Base-by-base conservation (phyloP, 1,284 basidiomycete species). In the Fomitopsis pinicola region DNA sequence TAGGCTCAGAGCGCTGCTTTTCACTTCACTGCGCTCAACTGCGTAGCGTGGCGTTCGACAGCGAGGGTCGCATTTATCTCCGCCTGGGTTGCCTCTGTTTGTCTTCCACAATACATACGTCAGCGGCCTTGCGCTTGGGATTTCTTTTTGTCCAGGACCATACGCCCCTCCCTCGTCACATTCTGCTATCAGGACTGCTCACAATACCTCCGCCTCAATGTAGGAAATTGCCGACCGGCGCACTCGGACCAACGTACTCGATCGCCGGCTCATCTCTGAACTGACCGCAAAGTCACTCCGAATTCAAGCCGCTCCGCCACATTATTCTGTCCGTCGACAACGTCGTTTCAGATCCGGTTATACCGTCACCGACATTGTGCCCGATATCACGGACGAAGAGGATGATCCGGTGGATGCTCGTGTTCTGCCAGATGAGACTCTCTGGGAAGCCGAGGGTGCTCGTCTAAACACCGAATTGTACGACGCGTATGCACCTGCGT, bases 201-300 rank as follows among this genome's bases (percentile, higher is more conserved):
- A 50, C 45, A 50, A 17, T n/a, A 22, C 28, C 6, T 48, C 6
- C 10, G 7, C 2, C n/a, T n/a, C 38, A 26, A 17, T 8, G 10
- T 59, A 91, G 89, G 89, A 92, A 80, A 69, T 90, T 44, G 86
- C 89, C 5, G 88, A 90, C 63, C 82, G 90, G 56, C 81, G 81
- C 28, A 78, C 76, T 45, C 82, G 88, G 26, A 75, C 79, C 19
- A 78, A 73, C 53, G 63, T 74, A 3, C 70, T 75, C 28, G 87
- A 90, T 72, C 82, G 83, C 55, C 79, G 82, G 55, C 77, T 86
- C 54, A 85, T 92, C 57, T 81, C 85, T 22, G 83, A 87, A 56
- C 78, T 80, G 44, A 90, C 89, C 0, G 83, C 83, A 5, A 82
- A 82, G 67, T 81, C 79, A 61, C 74, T 92, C 14, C 82, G 82